A percentile compares a stretch with the other conserved stretches of the same genome.
Evolutionary conservation across 2,329 filamentous ascomycete species (phyloP).

Genomic region (Colletotrichum ledebouriae): DNA sequence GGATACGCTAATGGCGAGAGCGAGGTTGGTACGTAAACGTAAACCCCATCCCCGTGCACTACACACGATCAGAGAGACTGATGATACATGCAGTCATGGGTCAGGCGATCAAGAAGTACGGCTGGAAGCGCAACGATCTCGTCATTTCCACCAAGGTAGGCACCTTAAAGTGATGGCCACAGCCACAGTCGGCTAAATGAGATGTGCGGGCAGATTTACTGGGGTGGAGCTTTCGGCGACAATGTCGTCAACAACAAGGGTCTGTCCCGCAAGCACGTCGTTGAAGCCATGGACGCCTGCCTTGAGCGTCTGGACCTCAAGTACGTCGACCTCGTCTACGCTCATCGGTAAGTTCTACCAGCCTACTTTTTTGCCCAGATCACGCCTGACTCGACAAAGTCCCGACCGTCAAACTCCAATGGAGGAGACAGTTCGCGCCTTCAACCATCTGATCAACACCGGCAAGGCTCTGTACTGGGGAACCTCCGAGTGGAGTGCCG

Average conservation of each 20-base stretch:
- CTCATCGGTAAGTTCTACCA: slow-evolving; percentile 63
- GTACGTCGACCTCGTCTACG: slow-evolving; percentile 78
- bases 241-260: slow-evolving; percentile 76
- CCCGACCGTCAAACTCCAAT: slow-evolving; percentile 77
- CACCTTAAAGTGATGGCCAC: background rate
- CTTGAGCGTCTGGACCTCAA: slow-evolving; percentile 69
- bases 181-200: slow-evolving; percentile 8
- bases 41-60: accelerated
- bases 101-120: slow-evolving; percentile 69
- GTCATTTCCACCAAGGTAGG: slow-evolving; percentile 72
- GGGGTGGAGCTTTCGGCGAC: slow-evolving; percentile 70
- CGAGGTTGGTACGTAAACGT: slow-evolving; percentile 56
- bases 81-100: slow-evolving; percentile 63
- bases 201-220: slow-evolving; percentile 66
- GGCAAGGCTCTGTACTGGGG: slow-evolving; percentile 81
- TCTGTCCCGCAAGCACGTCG: slow-evolving; percentile 76
- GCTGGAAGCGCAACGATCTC: slow-evolving; percentile 72
- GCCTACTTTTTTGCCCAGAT: background rate
- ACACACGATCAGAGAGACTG: background rate
- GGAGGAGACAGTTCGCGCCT: slow-evolving; percentile 77
- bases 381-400: slow-evolving; percentile 14
- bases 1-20: slow-evolving; percentile 70
- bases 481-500: slow-evolving; percentile 76
- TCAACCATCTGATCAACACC: slow-evolving; percentile 77
- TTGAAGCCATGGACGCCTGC: slow-evolving; percentile 73